phyloP scores from a whole-genome alignment of 768 basidiomycete genomes.

The Tricholoma terreum region DNA sequence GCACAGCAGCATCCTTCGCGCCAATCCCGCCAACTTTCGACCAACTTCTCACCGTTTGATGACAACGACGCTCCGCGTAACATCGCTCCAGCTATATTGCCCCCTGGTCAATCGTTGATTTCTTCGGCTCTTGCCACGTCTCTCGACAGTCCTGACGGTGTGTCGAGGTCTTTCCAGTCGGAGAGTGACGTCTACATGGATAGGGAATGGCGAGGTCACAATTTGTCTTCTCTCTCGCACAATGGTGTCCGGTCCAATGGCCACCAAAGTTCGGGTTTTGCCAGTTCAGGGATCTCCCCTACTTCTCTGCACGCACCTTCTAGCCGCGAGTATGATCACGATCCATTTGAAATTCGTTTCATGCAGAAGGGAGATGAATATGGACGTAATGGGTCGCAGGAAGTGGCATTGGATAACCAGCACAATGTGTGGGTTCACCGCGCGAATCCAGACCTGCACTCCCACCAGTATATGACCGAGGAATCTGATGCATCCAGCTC shows the following conservation, averaged over 20 bases:
- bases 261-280: slow-evolving; percentile 10
- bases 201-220: slow-evolving; percentile 44
- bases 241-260: slow-evolving; percentile 8
- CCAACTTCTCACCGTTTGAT: slow-evolving; percentile 53
- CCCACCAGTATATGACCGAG: slow-evolving; percentile 6
- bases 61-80: slow-evolving; percentile 33
- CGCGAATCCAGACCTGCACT: slow-evolving; percentile 33
- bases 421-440: slow-evolving; percentile 29
- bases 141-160: slow-evolving; percentile 39
- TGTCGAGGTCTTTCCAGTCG: slow-evolving; percentile 48
- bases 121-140: slow-evolving; percentile 56
- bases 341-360: slow-evolving; percentile 45
- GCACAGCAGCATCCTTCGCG: slow-evolving; percentile 16
- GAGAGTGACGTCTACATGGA: slow-evolving; percentile 52
- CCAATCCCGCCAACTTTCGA: slow-evolving; percentile 16
- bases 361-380: slow-evolving; percentile 26
- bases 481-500: slow-evolving; percentile 12
- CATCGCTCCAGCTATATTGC: slow-evolving; percentile 31
- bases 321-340: slow-evolving; percentile 34
- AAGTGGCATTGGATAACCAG: slow-evolving; percentile 28
- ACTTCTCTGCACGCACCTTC: slow-evolving; percentile 29
- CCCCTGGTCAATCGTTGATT: slow-evolving; percentile 48
- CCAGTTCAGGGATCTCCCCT: slow-evolving; percentile 38
- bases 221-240: slow-evolving; percentile 8
- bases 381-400: slow-evolving; percentile 13